Percentiles rank a stretch among this genome's conserved stretches.
Conservation (phyloP, 441 rosid species). For the Mallotus repandus region DNA sequence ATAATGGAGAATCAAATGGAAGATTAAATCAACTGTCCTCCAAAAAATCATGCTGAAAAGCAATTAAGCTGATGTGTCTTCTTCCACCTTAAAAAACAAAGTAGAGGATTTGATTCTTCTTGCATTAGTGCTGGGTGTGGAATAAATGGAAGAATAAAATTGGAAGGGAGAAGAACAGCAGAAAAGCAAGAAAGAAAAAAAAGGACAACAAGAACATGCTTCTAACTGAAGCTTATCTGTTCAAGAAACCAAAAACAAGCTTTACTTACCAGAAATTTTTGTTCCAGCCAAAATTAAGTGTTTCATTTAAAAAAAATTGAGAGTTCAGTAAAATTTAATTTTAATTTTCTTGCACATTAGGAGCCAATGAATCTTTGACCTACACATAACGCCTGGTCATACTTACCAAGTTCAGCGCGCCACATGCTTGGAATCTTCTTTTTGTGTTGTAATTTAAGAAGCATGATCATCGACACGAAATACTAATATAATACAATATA, state of each 20-base stretch:
- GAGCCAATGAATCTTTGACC: neutral
- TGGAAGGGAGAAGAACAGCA: too few relatives aligned
- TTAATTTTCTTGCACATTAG: too few relatives aligned
- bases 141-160: neutral
- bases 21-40: too few relatives aligned
- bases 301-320: too few relatives aligned
- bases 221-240: neutral
- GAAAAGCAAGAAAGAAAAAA: neutral
- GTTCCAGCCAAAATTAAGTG: too few relatives aligned
- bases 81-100: neutral
- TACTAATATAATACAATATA: too few relatives aligned
- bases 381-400: neutral
- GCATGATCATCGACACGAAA: too few relatives aligned
- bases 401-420: too few relatives aligned
- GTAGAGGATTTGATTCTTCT: constrained; percentile 6
- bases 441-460: too few relatives aligned
- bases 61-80: neutral
- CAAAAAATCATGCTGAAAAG: neutral
- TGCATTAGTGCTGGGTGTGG: neutral
- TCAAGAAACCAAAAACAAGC: neutral
- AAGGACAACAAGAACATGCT: neutral
- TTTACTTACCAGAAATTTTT: too few relatives aligned
- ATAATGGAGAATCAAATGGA: neutral
- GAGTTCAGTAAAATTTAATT: too few relatives aligned
- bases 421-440: too few relatives aligned